Base-by-base conservation (phyloP, 2,329 filamentous ascomycete genomes). In the Geosmithia flava region DNA sequence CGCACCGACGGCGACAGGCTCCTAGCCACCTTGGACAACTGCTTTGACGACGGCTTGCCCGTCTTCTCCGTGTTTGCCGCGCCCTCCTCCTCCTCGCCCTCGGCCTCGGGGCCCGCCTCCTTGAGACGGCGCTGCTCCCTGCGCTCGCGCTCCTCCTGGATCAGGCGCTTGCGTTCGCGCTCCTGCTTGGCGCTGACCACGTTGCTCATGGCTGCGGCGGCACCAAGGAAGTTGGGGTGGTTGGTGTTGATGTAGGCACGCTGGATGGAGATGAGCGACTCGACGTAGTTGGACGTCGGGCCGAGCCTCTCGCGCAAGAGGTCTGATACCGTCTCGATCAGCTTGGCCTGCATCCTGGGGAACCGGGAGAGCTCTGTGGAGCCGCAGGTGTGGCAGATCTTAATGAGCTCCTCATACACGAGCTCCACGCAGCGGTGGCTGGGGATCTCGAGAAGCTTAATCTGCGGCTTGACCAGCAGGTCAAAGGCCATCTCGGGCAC, bases 171-270 rank as follows among this genome's bases (percentile, higher is more conserved):
- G 65, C 88, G 84, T 66, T 98, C 91, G 56, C 89, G 84, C 55
- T 98, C 93, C 63, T 97, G 89, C 68, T 93, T 95, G 61, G 85
- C 91, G 60, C 81, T 87, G 52, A 98, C 94, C 44, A 98, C 91
- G 45, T 93, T 89, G 55, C 88, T 91, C 93, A 98, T 98, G 53
- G 93, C 93, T 37, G 90, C 91, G 20, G 93, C 91, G 16, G 93
- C 93, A 43, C 93, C 93, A 16, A 97, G 79, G 71, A 98, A 98
- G 67, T 98, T 98, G 45, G 93, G 93, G 63, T 98, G 93, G 61
- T 98, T 98, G 42, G 93, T 98, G 71, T 98, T 98, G 69, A 98
- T 97, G 67, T 98, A 98, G 19, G 93, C 93, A 55, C 93, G 80
- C 67, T 98, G 93, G 51, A 98, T 98, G 23, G 93, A 85, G 55